Evolutionary conservation across 352 stramenopile genomes (phyloP).

Genomic region (Globisporangium camurandrum): DNA sequence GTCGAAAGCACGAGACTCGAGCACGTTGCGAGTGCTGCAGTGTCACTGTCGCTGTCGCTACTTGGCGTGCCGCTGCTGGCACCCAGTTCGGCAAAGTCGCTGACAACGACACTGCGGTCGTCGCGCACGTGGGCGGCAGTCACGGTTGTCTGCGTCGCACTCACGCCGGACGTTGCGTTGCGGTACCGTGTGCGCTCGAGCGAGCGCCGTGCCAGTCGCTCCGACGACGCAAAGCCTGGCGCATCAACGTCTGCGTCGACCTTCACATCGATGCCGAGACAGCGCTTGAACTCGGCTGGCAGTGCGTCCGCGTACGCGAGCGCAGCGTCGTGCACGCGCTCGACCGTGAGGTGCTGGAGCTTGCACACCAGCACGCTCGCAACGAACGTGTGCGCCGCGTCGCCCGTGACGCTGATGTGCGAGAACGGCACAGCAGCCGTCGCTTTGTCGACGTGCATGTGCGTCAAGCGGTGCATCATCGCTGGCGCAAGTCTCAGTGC

Average conservation of each 20-base stretch:
- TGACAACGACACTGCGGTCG: slow-evolving; percentile 26
- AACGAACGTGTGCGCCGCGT: slow-evolving; percentile 37
- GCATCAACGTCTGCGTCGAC: background rate
- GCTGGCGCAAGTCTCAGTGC: slow-evolving; percentile 22
- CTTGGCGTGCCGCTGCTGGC: too few relatives aligned
- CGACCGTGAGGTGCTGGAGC: slow-evolving; percentile 26
- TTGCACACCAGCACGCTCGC: slow-evolving; percentile 38
- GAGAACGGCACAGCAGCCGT: slow-evolving; percentile 31
- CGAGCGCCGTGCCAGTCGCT: background rate
- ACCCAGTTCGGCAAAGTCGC: slow-evolving; percentile 45
- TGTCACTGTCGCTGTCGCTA: slow-evolving; percentile 18
- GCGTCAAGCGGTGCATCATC: slow-evolving; percentile 28
- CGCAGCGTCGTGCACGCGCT: slow-evolving; percentile 19
- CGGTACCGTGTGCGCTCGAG: slow-evolving; percentile 32
- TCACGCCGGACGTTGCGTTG: slow-evolving; percentile 23
- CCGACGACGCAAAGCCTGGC: background rate
- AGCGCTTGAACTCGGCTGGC: slow-evolving; percentile 22
- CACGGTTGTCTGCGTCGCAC: slow-evolving; percentile 25
- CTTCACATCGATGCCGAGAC: slow-evolving; percentile 22
- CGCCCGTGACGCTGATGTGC: slow-evolving; percentile 45
- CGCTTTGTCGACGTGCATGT: slow-evolving; percentile 17
- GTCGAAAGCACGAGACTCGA: slow-evolving; percentile 6
- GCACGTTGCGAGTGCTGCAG: background rate
- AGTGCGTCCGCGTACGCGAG: slow-evolving; percentile 31
- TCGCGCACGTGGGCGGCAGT: slow-evolving; percentile 21